A percentile compares a stretch with the other conserved stretches of the same genome.
phyloP scores from a whole-genome alignment of 2,329 filamentous ascomycete species.

The Diaporthe helianthi region DNA sequence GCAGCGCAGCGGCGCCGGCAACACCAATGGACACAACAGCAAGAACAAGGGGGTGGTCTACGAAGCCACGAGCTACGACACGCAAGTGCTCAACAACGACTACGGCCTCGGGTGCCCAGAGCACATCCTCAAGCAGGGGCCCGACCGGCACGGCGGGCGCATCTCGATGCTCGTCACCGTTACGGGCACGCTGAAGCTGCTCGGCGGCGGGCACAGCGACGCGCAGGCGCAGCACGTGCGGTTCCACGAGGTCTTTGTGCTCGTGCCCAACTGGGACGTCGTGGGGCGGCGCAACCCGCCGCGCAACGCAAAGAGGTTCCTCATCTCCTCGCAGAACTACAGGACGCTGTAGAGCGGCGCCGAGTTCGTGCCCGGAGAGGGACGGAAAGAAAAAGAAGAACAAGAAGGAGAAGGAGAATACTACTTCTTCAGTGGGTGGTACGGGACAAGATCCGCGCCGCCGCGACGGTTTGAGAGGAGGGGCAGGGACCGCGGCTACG shows the following conservation, averaged over 20 bases:
- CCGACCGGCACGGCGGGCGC: slow-evolving; percentile 61
- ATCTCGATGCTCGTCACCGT: slow-evolving; percentile 77
- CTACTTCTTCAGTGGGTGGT: not conserved
- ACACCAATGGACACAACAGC: not conserved
- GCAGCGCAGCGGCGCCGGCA: slow-evolving; percentile 59
- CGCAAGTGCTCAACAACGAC: slow-evolving; percentile 76
- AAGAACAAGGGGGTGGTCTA: slow-evolving; percentile 59
- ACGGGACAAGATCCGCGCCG: not conserved
- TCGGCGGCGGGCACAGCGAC: slow-evolving; percentile 65
- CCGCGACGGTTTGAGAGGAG: not conserved
- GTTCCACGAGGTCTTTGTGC: slow-evolving; percentile 81
- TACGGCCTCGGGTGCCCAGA: slow-evolving; percentile 66
- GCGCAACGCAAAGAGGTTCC: slow-evolving; percentile 60
- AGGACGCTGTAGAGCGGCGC: slow-evolving; percentile 54
- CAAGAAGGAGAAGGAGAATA: not conserved
- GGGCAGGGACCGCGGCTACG: not conserved
- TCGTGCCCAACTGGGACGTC: slow-evolving; percentile 77
- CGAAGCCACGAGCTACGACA: slow-evolving; percentile 78
- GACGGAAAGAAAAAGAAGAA: not conserved
- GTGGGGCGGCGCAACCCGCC: slow-evolving; percentile 59
- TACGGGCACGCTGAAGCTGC: slow-evolving; percentile 75
- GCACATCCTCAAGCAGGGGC: slow-evolving; percentile 43
- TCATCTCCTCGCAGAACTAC: slow-evolving; percentile 78
- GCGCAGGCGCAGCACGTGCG: slow-evolving; percentile 62
- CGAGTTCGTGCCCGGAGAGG: not conserved